Evolutionary conservation across 192 early-diverging fungal genomes (phyloP), one percentile per base, ranked within the genome.

Genomic region (Powellomyces hirtus): DNA sequence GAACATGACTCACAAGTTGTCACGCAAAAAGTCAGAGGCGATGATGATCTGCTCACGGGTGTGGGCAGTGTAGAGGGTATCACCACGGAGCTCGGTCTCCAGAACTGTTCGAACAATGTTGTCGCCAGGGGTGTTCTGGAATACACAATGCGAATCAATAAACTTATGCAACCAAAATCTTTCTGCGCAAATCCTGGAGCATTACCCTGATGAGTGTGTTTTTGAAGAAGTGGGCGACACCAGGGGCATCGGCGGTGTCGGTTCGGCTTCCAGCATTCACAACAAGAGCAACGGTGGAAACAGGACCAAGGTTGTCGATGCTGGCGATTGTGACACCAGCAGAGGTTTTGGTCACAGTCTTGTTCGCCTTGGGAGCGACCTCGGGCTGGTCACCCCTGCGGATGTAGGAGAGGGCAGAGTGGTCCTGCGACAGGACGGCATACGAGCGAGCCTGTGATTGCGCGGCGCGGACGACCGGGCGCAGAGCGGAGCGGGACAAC

Each of bases 31-130:
- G 74, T 92, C 90, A 61, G 92, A 90, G n/a, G 86, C 89, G 81
- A 92, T 84, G 53, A 91, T 78, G 69, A 94, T 79, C 80, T 85
- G 82, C 72, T 98, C 97, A 40, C 94, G 88, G 20, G 84, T 88
- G 51, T 92, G 82, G 73, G 86, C 81, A 31, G 97, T 82, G 45
- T 86, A 89, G 67, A 97, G 80, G 38, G 86, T 81, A 69, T 90
- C 92, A 51, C 97, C 97, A 52, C 90, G 84, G 50, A 96, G 84
- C 84, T 96, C 94, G 53, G 94, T 86, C 77, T 97, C 93, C 70
- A 93, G 94, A 64, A 91, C 77, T 50, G 87, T 89, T 59, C 92
- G 91, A 77, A 92, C 89, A 63, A 91, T 85, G 64, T 88, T 92
- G 77, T 93, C 93, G 34, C 76, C 82, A 51, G 87, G 77, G 63